A percentile compares a stretch with the other conserved stretches of the same genome.
Conservation (phyloP, 768 basidiomycete species). For the Boletus rufocinnamomeus region DNA sequence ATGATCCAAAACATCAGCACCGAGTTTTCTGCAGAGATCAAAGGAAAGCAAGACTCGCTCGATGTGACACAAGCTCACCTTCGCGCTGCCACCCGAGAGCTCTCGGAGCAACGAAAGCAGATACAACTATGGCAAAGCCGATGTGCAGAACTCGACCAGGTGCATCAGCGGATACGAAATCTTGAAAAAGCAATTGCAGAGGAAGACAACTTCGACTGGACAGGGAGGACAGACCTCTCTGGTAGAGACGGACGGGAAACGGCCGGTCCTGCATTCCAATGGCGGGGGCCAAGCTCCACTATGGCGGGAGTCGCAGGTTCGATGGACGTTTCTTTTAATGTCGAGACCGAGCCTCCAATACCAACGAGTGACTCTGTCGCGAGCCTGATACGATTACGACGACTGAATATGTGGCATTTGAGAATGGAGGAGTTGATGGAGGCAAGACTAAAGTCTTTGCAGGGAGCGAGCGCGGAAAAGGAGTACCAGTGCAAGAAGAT, state of each 20-base stretch:
- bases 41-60: slow-evolving; percentile 83
- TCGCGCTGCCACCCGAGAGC: slow-evolving; percentile 84
- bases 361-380: slow-evolving; percentile 59
- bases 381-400: slow-evolving; percentile 67
- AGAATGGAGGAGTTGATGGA: slow-evolving; percentile 76
- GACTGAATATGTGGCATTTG: slow-evolving; percentile 82
- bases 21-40: slow-evolving; percentile 84
- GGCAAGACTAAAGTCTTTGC: slow-evolving; percentile 64
- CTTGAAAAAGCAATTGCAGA: slow-evolving; percentile 75
- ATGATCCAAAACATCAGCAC: slow-evolving; percentile 79
- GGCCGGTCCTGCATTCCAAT: slow-evolving; percentile 61
- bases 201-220: slow-evolving; percentile 88
- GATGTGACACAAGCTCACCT: slow-evolving; percentile 86
- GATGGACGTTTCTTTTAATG: slow-evolving; percentile 60
- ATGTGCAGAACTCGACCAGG: slow-evolving; percentile 78
- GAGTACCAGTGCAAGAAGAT: slow-evolving; percentile 92
- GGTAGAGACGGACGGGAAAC: slow-evolving; percentile 40
- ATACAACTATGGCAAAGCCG: slow-evolving; percentile 73
- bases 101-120: slow-evolving; percentile 88
- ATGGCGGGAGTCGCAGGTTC: slow-evolving; percentile 64
- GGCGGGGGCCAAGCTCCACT: slow-evolving; percentile 66
- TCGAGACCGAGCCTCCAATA: slow-evolving; percentile 74
- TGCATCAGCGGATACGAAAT: slow-evolving; percentile 79
- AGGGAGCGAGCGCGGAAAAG: slow-evolving; percentile 83
- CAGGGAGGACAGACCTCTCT: slow-evolving; percentile 62